Evolutionary conservation across 257 asterid genomes (phyloP).

Genomic region (Solanum bulbocastanum): DNA sequence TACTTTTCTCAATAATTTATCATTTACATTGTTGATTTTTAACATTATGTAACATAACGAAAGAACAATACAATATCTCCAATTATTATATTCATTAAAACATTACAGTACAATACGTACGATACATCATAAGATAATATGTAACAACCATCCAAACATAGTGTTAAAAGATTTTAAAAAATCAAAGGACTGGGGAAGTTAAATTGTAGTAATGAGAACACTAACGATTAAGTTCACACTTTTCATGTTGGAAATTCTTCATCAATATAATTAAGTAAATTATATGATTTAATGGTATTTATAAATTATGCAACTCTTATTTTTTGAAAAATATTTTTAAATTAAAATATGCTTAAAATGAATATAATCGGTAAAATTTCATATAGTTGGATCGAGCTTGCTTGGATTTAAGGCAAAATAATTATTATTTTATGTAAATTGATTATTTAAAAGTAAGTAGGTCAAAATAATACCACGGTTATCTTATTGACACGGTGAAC

Average conservation of each 20-base stretch:
- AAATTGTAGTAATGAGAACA: background rate
- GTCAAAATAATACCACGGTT: background rate
- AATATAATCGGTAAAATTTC: background rate
- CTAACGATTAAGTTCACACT: background rate
- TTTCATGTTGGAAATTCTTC: background rate
- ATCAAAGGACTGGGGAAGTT: background rate
- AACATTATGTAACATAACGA: too few relatives aligned
- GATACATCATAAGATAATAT: too few relatives aligned
- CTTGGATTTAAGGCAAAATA: background rate
- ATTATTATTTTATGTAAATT: background rate
- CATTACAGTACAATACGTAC: too few relatives aligned
- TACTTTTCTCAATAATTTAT: too few relatives aligned
- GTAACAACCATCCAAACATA: background rate
- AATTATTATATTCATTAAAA: too few relatives aligned
- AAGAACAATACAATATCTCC: too few relatives aligned
- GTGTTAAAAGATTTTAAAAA: too few relatives aligned
- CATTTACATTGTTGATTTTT: too few relatives aligned
- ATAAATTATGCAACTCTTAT: background rate
- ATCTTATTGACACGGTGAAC: background rate
- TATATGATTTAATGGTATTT: background rate
- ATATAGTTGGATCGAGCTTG: background rate
- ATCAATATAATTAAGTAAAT: background rate
- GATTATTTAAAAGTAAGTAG: background rate
- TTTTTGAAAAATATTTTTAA: background rate
- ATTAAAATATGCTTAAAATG: background rate